Evolutionary conservation across 2,329 filamentous ascomycete species (phyloP).

Genomic region (Neonectria faginata): DNA sequence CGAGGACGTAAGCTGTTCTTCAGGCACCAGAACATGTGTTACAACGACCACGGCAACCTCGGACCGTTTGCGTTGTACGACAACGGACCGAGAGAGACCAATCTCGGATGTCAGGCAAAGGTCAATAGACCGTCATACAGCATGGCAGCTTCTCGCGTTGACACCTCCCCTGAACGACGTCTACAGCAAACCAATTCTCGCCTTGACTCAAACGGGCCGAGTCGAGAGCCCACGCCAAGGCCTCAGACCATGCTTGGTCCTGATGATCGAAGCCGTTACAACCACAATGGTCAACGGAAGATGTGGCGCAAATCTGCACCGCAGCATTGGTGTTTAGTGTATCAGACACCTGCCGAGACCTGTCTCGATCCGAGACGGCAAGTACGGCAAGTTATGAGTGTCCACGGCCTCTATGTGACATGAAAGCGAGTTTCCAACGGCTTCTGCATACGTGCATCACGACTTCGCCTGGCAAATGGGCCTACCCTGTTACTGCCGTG

Average conservation of each 20-base stretch:
- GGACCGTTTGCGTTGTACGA: slow-evolving; percentile 38
- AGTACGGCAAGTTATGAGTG: slow-evolving; percentile 5
- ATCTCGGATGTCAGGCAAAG: slow-evolving; percentile 26
- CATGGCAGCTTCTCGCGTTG: background rate
- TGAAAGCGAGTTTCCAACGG: slow-evolving; percentile 13
- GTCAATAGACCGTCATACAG: slow-evolving; percentile 25
- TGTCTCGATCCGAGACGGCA: background rate
- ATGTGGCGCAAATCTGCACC: background rate
- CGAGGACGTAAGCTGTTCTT: slow-evolving; percentile 25
- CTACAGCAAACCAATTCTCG: background rate
- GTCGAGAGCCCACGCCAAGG: background rate
- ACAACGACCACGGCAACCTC: background rate
- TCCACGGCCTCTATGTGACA: slow-evolving; percentile 8
- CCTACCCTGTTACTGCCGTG: slow-evolving; percentile 27
- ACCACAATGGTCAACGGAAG: background rate
- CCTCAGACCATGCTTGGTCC: background rate
- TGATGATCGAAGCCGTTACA: background rate
- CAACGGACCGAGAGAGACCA: slow-evolving; percentile 27
- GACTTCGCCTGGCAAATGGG: slow-evolving; percentile 23
- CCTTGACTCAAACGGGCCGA: background rate
- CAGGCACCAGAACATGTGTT: slow-evolving; percentile 3
- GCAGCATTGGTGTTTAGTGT: background rate
- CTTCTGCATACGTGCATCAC: slow-evolving; percentile 15
- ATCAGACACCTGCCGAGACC: background rate
- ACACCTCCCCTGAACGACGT: background rate